Percentiles rank a stretch among this genome's conserved stretches.
Conservation (phyloP, 2,329 filamentous ascomycete genomes). For the Lachnum nothofagi region DNA sequence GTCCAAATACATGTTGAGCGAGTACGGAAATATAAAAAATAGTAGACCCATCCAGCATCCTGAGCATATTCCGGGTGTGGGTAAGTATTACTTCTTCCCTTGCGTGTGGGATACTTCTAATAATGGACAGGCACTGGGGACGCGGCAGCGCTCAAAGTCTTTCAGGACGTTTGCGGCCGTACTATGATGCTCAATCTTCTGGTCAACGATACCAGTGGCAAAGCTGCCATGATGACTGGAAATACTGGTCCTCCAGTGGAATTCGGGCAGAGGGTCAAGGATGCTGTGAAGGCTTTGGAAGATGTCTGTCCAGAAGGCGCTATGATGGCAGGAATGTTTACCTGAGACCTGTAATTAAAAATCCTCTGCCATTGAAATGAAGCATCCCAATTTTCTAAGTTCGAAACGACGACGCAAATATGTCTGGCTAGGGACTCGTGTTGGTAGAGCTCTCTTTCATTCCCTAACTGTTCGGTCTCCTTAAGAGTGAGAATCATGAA, state of each 20-base stretch:
- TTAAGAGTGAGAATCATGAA: too few relatives aligned
- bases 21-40: conserved; percentile 37
- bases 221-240: conserved; percentile 17
- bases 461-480: too few relatives aligned
- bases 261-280: conserved; percentile 17
- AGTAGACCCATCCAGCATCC: conserved; percentile 34
- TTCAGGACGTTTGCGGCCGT: conserved; percentile 20
- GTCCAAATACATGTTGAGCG: conserved; percentile 39
- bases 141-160: conserved; percentile 16
- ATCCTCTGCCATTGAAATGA: too few relatives aligned
- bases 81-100: conserved; percentile 10
- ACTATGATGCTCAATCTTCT: conserved; percentile 21
- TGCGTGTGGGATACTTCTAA: background rate
- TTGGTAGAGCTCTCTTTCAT: too few relatives aligned
- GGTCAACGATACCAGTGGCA: conserved; percentile 22
- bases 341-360: background rate
- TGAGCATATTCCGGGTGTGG: conserved; percentile 32
- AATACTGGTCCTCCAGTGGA: conserved; percentile 11
- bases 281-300: conserved; percentile 16
- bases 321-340: conserved; percentile 1
- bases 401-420: too few relatives aligned
- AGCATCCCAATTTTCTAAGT: too few relatives aligned
- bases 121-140: conserved; percentile 15
- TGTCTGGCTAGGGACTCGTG: too few relatives aligned
- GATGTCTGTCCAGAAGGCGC: conserved; percentile 10